Percentiles rank a stretch among this genome's conserved stretches.
These are phyloP conservation scores for Puccinia polysora DNA, from an alignment of 1,284 basidiomycete species.

Conservation along the genomic window DNA sequence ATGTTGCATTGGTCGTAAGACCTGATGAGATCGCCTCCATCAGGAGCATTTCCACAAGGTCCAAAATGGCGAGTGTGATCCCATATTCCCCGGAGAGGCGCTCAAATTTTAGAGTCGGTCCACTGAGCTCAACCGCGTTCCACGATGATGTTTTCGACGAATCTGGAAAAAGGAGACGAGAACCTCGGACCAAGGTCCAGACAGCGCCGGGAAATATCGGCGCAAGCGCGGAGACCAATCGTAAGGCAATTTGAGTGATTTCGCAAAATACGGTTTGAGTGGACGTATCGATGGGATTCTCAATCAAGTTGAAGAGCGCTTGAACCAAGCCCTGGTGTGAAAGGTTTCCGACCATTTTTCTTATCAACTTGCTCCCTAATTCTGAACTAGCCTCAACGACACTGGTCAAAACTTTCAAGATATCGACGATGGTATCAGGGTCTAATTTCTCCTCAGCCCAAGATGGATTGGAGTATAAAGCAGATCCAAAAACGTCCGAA, in stretches of 20 bases:
- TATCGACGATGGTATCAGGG: slow-evolving; percentile 20
- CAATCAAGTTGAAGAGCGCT: slow-evolving; percentile 36
- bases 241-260: slow-evolving; percentile 31
- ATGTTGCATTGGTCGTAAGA: slow-evolving; percentile 23
- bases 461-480: slow-evolving; percentile 10
- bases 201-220: slow-evolving; percentile 41
- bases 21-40: slow-evolving; percentile 33
- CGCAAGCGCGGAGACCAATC: slow-evolving; percentile 33
- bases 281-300: slow-evolving; percentile 19
- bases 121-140: slow-evolving; percentile 6
- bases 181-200: slow-evolving; percentile 41
- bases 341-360: slow-evolving; percentile 24
- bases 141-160: slow-evolving; percentile 25
- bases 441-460: slow-evolving; percentile 38
- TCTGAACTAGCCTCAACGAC: slow-evolving; percentile 29
- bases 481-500: slow-evolving; percentile 27
- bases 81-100: slow-evolving; percentile 34
- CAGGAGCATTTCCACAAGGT: slow-evolving; percentile 35
- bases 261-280: slow-evolving; percentile 16
- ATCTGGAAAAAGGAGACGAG: slow-evolving; percentile 32
- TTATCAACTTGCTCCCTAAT: slow-evolving; percentile 27
- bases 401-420: slow-evolving; percentile 30
- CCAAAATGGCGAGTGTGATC: slow-evolving; percentile 39
- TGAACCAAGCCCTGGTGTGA: slow-evolving; percentile 25
- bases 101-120: slow-evolving; percentile 28